A percentile compares a stretch with the other conserved stretches of the same genome.
phyloP scores from a whole-genome alignment of 2,329 filamentous ascomycete genomes.

The Sordariomycetes sp. region DNA sequence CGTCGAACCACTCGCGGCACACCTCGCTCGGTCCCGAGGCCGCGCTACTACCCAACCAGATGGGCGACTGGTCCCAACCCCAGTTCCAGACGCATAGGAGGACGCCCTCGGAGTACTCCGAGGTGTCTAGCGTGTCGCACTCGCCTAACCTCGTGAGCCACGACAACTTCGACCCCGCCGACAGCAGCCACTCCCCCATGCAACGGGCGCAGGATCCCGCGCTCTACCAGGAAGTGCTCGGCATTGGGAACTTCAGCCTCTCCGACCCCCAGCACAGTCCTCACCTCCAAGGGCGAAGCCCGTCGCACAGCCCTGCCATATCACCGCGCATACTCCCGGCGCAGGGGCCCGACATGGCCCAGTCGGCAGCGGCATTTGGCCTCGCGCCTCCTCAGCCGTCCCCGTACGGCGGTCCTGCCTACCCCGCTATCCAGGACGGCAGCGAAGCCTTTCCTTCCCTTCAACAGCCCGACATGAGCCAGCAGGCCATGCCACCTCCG shows the following conservation, averaged over 20 bases:
- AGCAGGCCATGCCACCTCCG: conserved; percentile 71
- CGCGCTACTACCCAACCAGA: conserved; percentile 41
- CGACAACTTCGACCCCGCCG: conserved; percentile 67
- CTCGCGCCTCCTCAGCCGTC: conserved; percentile 23
- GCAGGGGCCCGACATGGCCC: conserved; percentile 39
- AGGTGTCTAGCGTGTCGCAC: conserved; percentile 74
- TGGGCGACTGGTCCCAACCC: conserved; percentile 40
- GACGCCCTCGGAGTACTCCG: conserved; percentile 82
- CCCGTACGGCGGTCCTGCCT: conserved; percentile 1
- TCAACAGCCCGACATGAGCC: conserved; percentile 48
- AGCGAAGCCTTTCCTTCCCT: conserved; percentile 43
- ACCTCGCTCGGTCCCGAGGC: conserved; percentile 46
- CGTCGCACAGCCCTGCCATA: conserved; percentile 63
- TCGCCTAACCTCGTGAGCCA: conserved; percentile 73
- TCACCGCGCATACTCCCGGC: conserved; percentile 51
- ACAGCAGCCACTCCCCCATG: conserved; percentile 68
- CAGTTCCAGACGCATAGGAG: conserved; percentile 76
- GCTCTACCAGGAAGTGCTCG: conserved; percentile 16
- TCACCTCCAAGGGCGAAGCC: conserved; percentile 62
- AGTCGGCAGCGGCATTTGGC: conserved; percentile 31
- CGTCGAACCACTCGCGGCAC: conserved; percentile 41
- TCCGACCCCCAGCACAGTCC: conserved; percentile 58
- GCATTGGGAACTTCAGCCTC: conserved; percentile 71
- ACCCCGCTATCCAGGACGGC: conserved; percentile 3
- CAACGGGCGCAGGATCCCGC: conserved; percentile 62